A percentile compares a stretch with the other conserved stretches of the same genome.
phyloP scores from a whole-genome alignment of 2,329 filamentous ascomycete genomes.

The Pseudogymnoascus sp. region DNA sequence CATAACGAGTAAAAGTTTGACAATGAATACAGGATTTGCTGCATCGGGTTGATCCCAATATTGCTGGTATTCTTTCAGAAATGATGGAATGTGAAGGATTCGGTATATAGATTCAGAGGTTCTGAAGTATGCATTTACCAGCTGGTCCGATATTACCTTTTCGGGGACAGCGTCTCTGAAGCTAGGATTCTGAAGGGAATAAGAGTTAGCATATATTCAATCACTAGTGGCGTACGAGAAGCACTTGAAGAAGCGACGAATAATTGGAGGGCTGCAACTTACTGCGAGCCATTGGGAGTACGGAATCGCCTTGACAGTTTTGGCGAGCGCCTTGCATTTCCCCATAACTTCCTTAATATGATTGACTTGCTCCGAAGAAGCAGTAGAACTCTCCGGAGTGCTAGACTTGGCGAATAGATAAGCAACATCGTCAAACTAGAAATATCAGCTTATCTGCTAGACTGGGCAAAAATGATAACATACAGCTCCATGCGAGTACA shows the following conservation, averaged over 20 bases:
- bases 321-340: slow-evolving; percentile 19
- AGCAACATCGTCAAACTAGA: slow-evolving; percentile 16
- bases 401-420: slow-evolving; percentile 12
- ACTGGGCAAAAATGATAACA: not conserved
- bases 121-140: slow-evolving; percentile 34
- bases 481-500: slow-evolving; percentile 21
- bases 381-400: slow-evolving; percentile 2
- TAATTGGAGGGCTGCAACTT: not conserved
- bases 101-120: slow-evolving; percentile 36
- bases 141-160: slow-evolving; percentile 27
- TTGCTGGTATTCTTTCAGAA: slow-evolving; percentile 34
- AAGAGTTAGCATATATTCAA: not conserved
- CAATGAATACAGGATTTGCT: slow-evolving; percentile 13
- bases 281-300: slow-evolving; percentile 12
- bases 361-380: not conserved
- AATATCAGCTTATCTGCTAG: slow-evolving; percentile 5
- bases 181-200: slow-evolving; percentile 11
- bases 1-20: slow-evolving; percentile 22
- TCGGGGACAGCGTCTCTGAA: slow-evolving; percentile 18
- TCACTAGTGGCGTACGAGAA: not conserved
- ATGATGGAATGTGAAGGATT: slow-evolving; percentile 39
- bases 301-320: slow-evolving; percentile 16
- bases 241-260: not conserved
- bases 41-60: slow-evolving; percentile 31
- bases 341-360: slow-evolving; percentile 12